Evolutionary conservation across 768 basidiomycete genomes (phyloP), one percentile per base, ranked within the genome.

Genomic region (Chalciporus chontae): DNA sequence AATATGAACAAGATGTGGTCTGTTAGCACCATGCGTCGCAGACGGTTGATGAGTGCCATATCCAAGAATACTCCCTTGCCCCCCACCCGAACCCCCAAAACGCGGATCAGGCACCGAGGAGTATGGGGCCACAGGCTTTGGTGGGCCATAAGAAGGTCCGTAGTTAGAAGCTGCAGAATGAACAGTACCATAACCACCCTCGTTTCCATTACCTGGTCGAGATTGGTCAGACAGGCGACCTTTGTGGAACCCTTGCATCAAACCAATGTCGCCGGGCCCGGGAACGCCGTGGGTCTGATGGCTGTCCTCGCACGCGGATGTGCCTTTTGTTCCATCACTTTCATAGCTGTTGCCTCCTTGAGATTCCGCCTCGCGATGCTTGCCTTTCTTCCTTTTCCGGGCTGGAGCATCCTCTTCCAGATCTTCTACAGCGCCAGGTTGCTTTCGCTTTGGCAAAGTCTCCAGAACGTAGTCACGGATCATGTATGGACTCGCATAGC

Each of bases 401-500:
- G 40, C 40, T 40, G 53, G 60, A 40, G 29, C 65, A 8, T 29
- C 24, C 5, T 52, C 48, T 7, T 56, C 56, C 7, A 19, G 15
- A 40, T 45, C 65, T 40, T 67, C 56, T 6, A 37, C 19, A 43
- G 51, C 57, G 23, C 61, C 66, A 5, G 57, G 54, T 24, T 68
- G 66, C 54, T 73, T 74, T 32, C 76, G 70, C 51, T 77, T 77
- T 29, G 52, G 53, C 47, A 55, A 54, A 45, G 47, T 42, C 43
- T 64, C 69, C 7, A 63, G 63, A 32, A 61, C 47, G 29, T 69
- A 65, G 40, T 53, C 44, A 41, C 46, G 29, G 32, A 67, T 21
- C 21, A 47, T 71, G 55, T 73, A 72, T 1, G 71, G 68, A 32
- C 63, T 69, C 19, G 57, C 55, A 50, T 81, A 77, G 13, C 68